phyloP scores from a whole-genome alignment of 257 asterid genomes.

The Nicotiana sylvestris region DNA sequence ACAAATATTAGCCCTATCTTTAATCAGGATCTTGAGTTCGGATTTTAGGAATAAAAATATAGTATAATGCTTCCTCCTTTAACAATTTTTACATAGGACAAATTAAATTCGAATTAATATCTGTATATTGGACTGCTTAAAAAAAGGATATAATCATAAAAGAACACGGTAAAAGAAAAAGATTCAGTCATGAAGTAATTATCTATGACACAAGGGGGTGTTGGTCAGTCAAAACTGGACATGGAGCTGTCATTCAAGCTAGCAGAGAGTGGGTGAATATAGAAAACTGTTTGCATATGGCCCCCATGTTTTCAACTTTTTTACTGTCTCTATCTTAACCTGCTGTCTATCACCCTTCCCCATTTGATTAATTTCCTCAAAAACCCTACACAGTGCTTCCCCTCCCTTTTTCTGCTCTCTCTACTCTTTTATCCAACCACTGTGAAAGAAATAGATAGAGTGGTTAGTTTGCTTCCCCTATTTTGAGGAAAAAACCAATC shows the following conservation, averaged over 20 bases:
- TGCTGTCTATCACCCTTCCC: slow-evolving; percentile 36
- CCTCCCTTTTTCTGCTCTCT: slow-evolving; percentile 7
- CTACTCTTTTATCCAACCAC: slow-evolving; percentile 14
- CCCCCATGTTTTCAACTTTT: slow-evolving; percentile 34
- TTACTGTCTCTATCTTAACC: slow-evolving; percentile 58
- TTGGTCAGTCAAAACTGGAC: slow-evolving; percentile 10
- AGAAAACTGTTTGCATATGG: background rate
- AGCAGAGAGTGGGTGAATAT: slow-evolving; percentile 18
- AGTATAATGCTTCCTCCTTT: too few species aligned
- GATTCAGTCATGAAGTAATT: background rate
- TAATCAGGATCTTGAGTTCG: too few species aligned
- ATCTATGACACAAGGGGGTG: background rate
- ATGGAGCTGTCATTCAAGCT: slow-evolving; percentile 21
- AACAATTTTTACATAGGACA: too few species aligned
- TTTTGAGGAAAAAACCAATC: slow-evolving; percentile 35
- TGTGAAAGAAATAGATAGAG: slow-evolving; percentile 15
- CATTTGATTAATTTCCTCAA: slow-evolving; percentile 27
- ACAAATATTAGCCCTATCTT: too few species aligned
- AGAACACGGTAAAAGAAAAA: background rate
- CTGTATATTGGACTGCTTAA: too few species aligned
- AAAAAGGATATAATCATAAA: too few species aligned
- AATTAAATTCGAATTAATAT: too few species aligned
- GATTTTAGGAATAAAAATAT: too few species aligned
- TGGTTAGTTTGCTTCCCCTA: slow-evolving; percentile 36
- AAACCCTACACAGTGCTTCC: slow-evolving; percentile 29